Base-by-base conservation (phyloP, 1,284 basidiomycete species). In the Ganoderma leucocontextum region DNA sequence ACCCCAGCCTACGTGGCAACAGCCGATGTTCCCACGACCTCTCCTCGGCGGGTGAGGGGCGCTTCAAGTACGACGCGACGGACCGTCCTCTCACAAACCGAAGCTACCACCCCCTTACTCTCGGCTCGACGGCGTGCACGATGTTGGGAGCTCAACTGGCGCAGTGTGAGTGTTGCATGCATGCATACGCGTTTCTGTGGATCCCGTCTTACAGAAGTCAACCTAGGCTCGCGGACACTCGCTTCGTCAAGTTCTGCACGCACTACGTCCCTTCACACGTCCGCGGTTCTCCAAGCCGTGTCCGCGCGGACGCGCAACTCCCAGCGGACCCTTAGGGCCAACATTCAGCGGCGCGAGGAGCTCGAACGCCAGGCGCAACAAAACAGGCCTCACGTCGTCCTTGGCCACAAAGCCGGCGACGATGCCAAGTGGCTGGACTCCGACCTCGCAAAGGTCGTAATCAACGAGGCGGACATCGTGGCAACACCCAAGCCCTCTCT, bases 391-490 rank as follows among this genome's bases (percentile, higher is more conserved):
- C 91, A 92, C 73, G 87, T 91, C 63, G 85, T 96, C 8, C 87
- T 95, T 1, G 95, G 95, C 5, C 87, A 86, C 29, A 84, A 87
- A 52, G 83, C 86, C 6, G 86, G 86, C 64, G 86, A 91, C 68
- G 87, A 90, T 65, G 76, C 80, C 68, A 89, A 88, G 77, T 95
- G 93, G 92, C 74, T 79, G 33, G 81, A 83, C 38, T 89, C 87
- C 76, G 85, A 90, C 80, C 87, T 95, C 62, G 87, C 88, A 35
- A 84, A 84, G 71, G 81, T 88, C 68, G 80, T 93, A 70, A 82
- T 95, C 60, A 82, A 87, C 62, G 81, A 86, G 63, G 82, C 87
- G 22, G 82, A 84, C 41, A 82, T 94, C 52, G 75, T 77, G 64
- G 76, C 75, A 0, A 76, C 69, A 39, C 80, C 75, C 63, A 57